Evolutionary conservation across 768 basidiomycete species (phyloP), one percentile per base, ranked within the genome.

Genomic region (Kwoniella botswanensis): DNA sequence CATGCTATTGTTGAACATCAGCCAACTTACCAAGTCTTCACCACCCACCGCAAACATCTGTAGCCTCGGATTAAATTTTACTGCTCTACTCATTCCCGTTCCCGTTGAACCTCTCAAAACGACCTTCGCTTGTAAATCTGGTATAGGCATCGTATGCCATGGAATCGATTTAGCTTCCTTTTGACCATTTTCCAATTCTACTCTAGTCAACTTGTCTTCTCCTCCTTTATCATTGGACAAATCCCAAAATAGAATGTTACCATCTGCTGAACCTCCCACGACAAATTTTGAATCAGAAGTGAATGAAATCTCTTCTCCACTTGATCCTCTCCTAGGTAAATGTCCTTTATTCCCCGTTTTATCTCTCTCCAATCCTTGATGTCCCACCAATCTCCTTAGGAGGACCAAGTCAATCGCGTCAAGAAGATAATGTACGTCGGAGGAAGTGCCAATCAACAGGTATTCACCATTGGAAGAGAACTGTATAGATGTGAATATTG

Each of bases 221-320:
- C 74, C 73, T 9, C 70, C 86, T 41, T n/a, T 0, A 18, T 5
- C 22, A 50, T 41, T 88, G 87, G 71, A 65, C 50, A 92, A 85
- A 76, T 98, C 94, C 95, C 95, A 99, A 21, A 96, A 85, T 58
- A 87, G 82, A n/a, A 98, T 85, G 75, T 88, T 89, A 56, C 97
- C 97, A 79, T 95, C 90, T 58, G 73, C 66, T 3, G 84, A 84
- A 64, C 97, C 97, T 22, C 92, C 88, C 5, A 97, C 83, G 54
- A 98, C 87, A 77, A 88, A 99, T 82, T 92, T 92, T 83, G 93
- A 94, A 82, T 99, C 96, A 0, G 93, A 92, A 2, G 93, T 94
- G 93, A 93, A 98, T 12, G 88, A 88, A 4, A 95, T 91, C 85
- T 98, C 97, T 81, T 98, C 94, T 13, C 95, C 93, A 70, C 93